phyloP scores from a whole-genome alignment of 495 filamentous ascomycete species.

The Cetradonia linearis region DNA sequence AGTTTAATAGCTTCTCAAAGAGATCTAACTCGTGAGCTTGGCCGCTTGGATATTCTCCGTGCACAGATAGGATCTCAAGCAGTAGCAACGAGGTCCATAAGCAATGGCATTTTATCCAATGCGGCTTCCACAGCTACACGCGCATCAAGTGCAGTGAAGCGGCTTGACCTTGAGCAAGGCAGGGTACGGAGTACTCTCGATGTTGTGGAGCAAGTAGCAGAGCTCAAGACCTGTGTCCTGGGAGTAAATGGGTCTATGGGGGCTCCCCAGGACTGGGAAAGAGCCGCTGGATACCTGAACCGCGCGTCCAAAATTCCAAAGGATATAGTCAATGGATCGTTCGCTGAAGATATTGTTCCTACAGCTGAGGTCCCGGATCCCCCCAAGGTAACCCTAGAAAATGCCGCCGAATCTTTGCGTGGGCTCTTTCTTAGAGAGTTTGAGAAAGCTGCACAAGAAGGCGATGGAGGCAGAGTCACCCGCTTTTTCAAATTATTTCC shows the following conservation, averaged over 20 bases:
- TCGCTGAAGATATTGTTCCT: conserved; percentile 86
- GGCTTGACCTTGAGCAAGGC: conserved; percentile 80
- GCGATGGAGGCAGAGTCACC: conserved; percentile 77
- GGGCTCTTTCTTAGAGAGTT: conserved; percentile 88
- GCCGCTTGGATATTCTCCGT: conserved; percentile 80
- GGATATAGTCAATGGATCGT: conserved; percentile 70
- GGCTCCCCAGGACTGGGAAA: conserved; percentile 97
- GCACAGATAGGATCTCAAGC: conserved; percentile 80
- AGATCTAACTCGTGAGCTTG: conserved; percentile 71
- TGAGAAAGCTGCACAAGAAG: conserved; percentile 77
- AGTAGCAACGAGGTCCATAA: conserved; percentile 71
- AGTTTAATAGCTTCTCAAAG: conserved; percentile 67
- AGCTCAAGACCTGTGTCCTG: conserved; percentile 90
- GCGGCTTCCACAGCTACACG: conserved; percentile 78
- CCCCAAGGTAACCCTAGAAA: conserved; percentile 76
- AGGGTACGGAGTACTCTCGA: conserved; percentile 80
- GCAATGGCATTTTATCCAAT: conserved; percentile 75
- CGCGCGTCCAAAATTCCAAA: conserved; percentile 71
- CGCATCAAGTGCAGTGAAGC: conserved; percentile 74
- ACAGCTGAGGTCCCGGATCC: conserved; percentile 91
- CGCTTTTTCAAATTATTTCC: conserved; percentile 98
- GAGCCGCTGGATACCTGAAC: conserved; percentile 77
- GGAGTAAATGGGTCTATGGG: conserved; percentile 97
- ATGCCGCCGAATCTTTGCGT: conserved; percentile 77
- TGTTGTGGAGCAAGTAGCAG: conserved; percentile 90